Conservation (phyloP, 192 early-diverging fungal species). For the Coemansia sp. region DNA sequence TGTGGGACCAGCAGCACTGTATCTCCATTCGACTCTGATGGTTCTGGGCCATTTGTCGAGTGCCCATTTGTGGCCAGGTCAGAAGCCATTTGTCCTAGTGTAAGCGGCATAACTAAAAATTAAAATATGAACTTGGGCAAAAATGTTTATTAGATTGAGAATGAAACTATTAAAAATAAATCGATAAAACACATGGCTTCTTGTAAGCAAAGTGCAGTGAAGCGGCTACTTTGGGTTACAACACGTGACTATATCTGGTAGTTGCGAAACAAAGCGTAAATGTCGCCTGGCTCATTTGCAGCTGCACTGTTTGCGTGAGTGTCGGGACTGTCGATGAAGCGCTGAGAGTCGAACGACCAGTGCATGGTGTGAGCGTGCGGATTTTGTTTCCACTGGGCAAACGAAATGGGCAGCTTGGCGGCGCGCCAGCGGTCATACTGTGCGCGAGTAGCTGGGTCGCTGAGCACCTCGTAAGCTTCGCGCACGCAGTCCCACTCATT, state of each 20-base stretch:
- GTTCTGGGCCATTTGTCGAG: not conserved
- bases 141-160: not conserved
- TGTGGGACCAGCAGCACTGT: too few species aligned
- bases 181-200: not conserved
- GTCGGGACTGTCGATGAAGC: not conserved
- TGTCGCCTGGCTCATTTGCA: constrained; percentile 4
- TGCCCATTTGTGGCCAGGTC: constrained; percentile 5
- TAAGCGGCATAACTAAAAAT: constrained; percentile 11
- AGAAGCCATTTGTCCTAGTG: constrained; percentile 15
- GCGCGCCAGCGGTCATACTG: constrained; percentile 43
- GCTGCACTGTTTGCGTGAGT: not conserved
- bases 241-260: constrained; percentile 26
- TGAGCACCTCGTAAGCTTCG: constrained; percentile 31
- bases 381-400: constrained; percentile 19
- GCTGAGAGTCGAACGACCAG: constrained; percentile 27
- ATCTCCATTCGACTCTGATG: not conserved
- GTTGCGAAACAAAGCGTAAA: constrained; percentile 32
- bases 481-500: constrained; percentile 20
- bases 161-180: too few species aligned
- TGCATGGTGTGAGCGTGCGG: constrained; percentile 29
- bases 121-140: not conserved
- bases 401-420: constrained; percentile 20
- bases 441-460: constrained; percentile 20
- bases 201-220: not conserved
- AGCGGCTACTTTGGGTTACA: not conserved